Conservation (phyloP, 179 eudicot species). For the Vitellaria paradoxa region DNA sequence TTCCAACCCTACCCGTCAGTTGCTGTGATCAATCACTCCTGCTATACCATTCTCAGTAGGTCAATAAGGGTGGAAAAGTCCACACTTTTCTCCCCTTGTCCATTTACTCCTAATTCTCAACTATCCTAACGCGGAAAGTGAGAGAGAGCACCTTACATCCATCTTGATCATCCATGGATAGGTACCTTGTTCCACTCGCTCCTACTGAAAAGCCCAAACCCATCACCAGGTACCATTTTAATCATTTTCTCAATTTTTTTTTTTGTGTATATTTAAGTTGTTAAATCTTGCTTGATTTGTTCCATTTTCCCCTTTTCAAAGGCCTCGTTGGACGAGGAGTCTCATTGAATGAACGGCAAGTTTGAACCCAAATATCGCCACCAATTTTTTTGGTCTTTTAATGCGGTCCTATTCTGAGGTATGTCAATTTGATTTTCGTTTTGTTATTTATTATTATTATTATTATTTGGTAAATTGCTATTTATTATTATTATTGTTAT, state of each 20-base stretch:
- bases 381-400: slow-evolving; percentile 38
- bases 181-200: slow-evolving; percentile 25
- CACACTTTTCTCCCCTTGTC: too few species aligned
- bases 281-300: background rate
- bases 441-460: too few species aligned
- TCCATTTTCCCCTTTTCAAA: slow-evolving; percentile 7
- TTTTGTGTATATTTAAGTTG: background rate
- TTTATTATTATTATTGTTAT: background rate
- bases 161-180: slow-evolving; percentile 23
- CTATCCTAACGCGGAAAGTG: background rate
- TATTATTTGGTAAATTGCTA: too few species aligned
- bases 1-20: too few species aligned
- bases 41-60: too few species aligned
- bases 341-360: slow-evolving; percentile 61
- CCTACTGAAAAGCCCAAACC: slow-evolving; percentile 28
- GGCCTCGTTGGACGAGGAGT: slow-evolving; percentile 39
- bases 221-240: slow-evolving; percentile 21
- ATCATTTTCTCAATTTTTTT: background rate
- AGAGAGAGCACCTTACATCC: too few species aligned
- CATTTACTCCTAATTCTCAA: too few species aligned
- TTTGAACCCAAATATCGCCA: slow-evolving; percentile 56
- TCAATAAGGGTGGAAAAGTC: too few species aligned
- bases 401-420: slow-evolving; percentile 78
- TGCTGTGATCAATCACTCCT: too few species aligned
- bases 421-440: background rate